phyloP scores from a whole-genome alignment of 495 filamentous ascomycete genomes.

The Trichocladium antarcticum region DNA sequence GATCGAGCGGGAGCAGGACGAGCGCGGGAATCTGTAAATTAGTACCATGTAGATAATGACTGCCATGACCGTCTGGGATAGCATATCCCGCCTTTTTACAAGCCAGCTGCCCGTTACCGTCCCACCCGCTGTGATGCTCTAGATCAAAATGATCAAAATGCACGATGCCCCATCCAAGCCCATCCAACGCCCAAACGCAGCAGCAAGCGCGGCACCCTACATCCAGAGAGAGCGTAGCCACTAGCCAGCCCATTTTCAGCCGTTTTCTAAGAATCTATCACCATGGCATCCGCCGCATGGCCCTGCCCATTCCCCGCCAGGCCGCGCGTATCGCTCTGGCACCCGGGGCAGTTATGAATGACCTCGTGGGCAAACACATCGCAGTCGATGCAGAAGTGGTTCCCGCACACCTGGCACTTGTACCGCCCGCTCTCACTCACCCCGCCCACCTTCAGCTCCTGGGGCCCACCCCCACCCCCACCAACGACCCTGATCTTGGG shows the following conservation, averaged over 20 bases:
- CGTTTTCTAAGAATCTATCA: constrained; percentile 27
- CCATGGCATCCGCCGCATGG: constrained; percentile 21
- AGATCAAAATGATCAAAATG: too few relatives aligned
- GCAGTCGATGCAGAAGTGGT: constrained; percentile 96
- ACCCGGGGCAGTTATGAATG: constrained; percentile 91
- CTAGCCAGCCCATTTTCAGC: background rate
- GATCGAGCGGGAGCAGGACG: constrained; percentile 77
- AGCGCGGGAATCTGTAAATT: constrained; percentile 61
- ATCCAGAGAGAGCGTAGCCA: too few relatives aligned
- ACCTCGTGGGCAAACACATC: constrained; percentile 90
- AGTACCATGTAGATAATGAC: background rate
- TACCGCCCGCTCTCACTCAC: constrained; percentile 83
- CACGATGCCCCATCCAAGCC: background rate
- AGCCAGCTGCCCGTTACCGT: background rate
- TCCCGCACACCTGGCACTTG: constrained; percentile 68
- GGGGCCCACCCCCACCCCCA: background rate
- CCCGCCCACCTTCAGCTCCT: constrained; percentile 36
- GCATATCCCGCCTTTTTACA: background rate
- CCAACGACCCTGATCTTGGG: background rate
- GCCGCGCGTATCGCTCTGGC: constrained; percentile 51
- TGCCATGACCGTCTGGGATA: background rate
- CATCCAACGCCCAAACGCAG: background rate
- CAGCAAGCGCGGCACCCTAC: too few relatives aligned
- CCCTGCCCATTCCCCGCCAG: background rate
- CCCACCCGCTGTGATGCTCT: background rate